phyloP scores from a whole-genome alignment of 1,284 basidiomycete species.

The Trametes sp. region DNA sequence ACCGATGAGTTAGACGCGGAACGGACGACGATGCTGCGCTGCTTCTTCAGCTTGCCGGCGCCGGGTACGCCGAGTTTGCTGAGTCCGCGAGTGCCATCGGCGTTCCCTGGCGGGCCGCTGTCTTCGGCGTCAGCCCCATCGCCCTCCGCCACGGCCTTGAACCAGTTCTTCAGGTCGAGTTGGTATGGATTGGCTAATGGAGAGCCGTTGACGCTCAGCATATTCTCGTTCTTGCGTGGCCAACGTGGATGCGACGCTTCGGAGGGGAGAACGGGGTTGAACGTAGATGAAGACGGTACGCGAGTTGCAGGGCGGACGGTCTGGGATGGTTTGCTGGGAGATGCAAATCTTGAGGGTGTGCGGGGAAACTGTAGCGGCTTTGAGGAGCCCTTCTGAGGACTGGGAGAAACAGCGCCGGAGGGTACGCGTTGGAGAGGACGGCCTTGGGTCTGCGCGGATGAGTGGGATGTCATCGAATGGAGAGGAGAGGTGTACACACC shows the following conservation, averaged over 20 bases:
- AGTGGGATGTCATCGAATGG: neutral
- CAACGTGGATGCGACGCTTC: conserved; percentile 66
- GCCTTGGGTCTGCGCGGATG: conserved; percentile 21
- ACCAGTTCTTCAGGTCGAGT: conserved; percentile 53
- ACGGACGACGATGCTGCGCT: conserved; percentile 70
- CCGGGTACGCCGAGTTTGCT: conserved; percentile 17
- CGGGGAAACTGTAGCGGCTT: conserved; percentile 38
- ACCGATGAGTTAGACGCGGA: conserved; percentile 58
- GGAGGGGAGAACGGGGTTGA: conserved; percentile 73
- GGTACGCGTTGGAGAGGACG: conserved; percentile 42
- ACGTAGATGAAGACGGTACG: conserved; percentile 71
- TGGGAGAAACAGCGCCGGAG: conserved; percentile 52
- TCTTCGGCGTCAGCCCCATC: conserved; percentile 32
- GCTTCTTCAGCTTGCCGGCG: conserved; percentile 50
- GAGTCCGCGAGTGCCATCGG: conserved; percentile 10
- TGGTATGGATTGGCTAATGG: conserved; percentile 78
- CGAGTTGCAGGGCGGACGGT: conserved; percentile 39
- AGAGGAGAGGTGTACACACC: conserved; percentile 44
- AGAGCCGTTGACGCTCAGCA: conserved; percentile 80
- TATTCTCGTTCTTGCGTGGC: conserved; percentile 72
- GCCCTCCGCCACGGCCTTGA: conserved; percentile 41
- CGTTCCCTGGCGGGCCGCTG: conserved; percentile 23
- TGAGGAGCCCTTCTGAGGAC: conserved; percentile 57
- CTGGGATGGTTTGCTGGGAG: conserved; percentile 48
- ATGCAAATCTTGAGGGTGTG: conserved; percentile 52